phyloP scores from a whole-genome alignment of 2,329 filamentous ascomycete species.

The Fonsecaea multimorphosa region DNA sequence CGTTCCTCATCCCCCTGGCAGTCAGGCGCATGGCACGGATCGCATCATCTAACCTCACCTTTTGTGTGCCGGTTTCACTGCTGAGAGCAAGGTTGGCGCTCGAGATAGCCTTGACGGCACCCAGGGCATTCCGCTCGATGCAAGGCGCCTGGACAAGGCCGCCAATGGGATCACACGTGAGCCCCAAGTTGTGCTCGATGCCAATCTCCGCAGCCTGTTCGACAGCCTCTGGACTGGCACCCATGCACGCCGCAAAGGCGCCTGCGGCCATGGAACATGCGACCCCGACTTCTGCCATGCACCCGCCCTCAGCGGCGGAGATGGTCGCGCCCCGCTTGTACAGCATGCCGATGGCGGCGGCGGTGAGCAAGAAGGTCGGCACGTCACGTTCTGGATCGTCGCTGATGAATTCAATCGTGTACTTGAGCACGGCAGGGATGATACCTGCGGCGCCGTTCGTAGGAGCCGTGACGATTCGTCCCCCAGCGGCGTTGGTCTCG shows the following conservation, averaged over 20 bases:
- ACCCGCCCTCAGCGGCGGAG: constrained; percentile 35
- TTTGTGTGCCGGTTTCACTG: constrained; percentile 32
- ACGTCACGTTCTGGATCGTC: constrained; percentile 37
- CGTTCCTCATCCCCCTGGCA: constrained; percentile 35
- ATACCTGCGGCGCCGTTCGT: constrained; percentile 35
- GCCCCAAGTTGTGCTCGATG: constrained; percentile 38
- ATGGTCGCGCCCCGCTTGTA: constrained; percentile 38
- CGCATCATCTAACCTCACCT: constrained; percentile 36
- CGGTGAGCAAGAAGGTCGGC: constrained; percentile 34
- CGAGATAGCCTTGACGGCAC: constrained; percentile 36
- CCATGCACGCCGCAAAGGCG: constrained; percentile 37
- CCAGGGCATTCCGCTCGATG: constrained; percentile 37
- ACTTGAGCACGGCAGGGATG: constrained; percentile 37
- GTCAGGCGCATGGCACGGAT: constrained; percentile 37
- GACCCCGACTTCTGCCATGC: constrained; percentile 37
- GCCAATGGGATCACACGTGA: constrained; percentile 36
- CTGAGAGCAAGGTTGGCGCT: constrained; percentile 36
- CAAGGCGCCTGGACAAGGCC: constrained; percentile 37
- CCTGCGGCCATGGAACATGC: constrained; percentile 37
- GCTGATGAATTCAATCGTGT: constrained; percentile 34
- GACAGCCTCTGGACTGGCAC: constrained; percentile 34
- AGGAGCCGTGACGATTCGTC: constrained; percentile 16
- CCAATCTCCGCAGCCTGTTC: constrained; percentile 37
- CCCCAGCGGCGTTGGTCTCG: constrained; percentile 31
- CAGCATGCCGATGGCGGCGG: constrained; percentile 35